These are phyloP conservation scores for Vitis labrusca DNA, from an alignment of 164 flowering plant genomes.

Conservation along the genomic window DNA sequence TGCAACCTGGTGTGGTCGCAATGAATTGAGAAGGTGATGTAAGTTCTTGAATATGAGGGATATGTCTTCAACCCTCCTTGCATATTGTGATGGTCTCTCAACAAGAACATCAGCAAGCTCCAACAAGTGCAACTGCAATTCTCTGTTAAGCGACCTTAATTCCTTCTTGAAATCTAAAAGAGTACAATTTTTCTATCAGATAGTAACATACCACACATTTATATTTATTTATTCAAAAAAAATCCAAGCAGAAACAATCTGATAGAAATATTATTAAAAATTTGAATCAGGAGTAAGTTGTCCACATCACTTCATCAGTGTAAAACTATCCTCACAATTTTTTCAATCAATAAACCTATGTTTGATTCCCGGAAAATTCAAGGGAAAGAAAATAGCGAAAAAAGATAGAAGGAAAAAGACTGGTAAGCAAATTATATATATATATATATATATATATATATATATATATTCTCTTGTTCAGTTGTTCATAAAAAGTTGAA, in stretches of 20 bases:
- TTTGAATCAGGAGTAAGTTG: too few species aligned
- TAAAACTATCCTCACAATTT: too few species aligned
- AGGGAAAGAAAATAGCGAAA: too few species aligned
- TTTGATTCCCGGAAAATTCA: too few species aligned
- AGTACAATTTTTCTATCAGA: not conserved
- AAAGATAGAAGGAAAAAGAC: too few species aligned
- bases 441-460: too few species aligned
- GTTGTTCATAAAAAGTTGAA: too few species aligned
- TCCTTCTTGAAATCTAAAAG: conserved; percentile 80
- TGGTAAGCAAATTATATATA: too few species aligned
- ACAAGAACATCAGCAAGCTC: conserved; percentile 96
- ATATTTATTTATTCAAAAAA: not conserved
- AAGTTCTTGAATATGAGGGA: conserved; percentile 88
- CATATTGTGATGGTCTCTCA: conserved; percentile 94
- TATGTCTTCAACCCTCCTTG: conserved; percentile 88
- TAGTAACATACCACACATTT: not conserved
- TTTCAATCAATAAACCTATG: too few species aligned
- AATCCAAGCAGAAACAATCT: not conserved
- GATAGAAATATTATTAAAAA: not conserved
- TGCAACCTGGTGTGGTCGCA: conserved; percentile 90
- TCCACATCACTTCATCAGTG: too few species aligned
- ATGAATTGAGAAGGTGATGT: conserved; percentile 86
- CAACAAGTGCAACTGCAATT: conserved; percentile 80
- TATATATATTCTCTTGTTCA: too few species aligned
- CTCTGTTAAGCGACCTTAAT: conserved; percentile 76